Evolutionary conservation across 805 yeast genomes (phyloP).

Genomic region (Candida ponderosae): DNA sequence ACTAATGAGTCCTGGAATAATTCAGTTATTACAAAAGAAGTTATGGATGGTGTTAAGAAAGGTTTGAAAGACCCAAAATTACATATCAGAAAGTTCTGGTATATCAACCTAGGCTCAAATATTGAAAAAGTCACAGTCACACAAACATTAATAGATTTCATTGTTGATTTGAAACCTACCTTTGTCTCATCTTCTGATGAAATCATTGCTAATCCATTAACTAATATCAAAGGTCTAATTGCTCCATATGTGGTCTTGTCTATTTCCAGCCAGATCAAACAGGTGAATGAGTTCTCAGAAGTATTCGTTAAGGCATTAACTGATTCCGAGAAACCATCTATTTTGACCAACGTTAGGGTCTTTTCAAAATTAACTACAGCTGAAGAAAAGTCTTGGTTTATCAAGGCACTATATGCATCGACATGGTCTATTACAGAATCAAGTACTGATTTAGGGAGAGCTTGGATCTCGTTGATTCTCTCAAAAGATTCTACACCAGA

Average conservation of each 20-base stretch:
- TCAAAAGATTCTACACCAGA: constrained; percentile 23
- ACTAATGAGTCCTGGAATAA: constrained; percentile 11
- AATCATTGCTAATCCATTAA: constrained; percentile 44
- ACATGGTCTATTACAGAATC: constrained; percentile 14
- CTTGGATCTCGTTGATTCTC: constrained; percentile 40
- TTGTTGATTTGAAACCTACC: constrained; percentile 16
- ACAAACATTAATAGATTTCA: constrained; percentile 8
- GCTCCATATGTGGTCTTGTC: constrained; percentile 44
- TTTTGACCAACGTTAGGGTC: constrained; percentile 38
- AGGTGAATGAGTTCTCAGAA: constrained; percentile 18
- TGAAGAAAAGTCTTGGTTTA: constrained; percentile 46
- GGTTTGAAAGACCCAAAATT: constrained; percentile 65
- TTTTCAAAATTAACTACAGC: constrained; percentile 38
- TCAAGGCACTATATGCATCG: constrained; percentile 33
- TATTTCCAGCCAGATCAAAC: constrained; percentile 15
- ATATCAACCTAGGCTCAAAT: constrained; percentile 35
- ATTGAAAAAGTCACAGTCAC: constrained; percentile 10
- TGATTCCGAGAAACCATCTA: constrained; percentile 35
- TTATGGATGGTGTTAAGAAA: constrained; percentile 27
- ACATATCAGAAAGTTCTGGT: constrained; percentile 64
- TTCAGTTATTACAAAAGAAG: constrained; percentile 17
- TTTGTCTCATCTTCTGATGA: constrained; percentile 30
- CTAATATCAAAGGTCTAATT: constrained; percentile 31
- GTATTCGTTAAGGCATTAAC: constrained; percentile 27
- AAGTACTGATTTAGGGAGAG: constrained; percentile 24